A percentile compares a stretch with the other conserved stretches of the same genome.
These are phyloP conservation scores for Penicillium sp. DNA, from an alignment of 2,329 filamentous ascomycete species.

Conservation along the genomic window DNA sequence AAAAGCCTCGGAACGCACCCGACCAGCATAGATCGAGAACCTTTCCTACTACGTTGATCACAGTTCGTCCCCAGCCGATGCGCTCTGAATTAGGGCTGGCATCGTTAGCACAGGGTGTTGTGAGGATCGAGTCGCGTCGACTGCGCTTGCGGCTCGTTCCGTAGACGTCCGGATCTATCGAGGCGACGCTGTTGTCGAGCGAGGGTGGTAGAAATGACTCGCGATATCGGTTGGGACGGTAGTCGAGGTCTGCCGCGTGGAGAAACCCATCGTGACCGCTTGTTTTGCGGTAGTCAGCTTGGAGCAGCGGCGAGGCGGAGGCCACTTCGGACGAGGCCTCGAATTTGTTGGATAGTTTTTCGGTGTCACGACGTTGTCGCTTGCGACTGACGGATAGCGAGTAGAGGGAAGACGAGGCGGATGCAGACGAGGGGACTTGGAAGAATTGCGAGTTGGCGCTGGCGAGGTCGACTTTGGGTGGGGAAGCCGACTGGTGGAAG, in stretches of 20 bases:
- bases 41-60: conserved; percentile 57
- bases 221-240: conserved; percentile 46
- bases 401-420: conserved; percentile 41
- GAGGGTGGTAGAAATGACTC: conserved; percentile 29
- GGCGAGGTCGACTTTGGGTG: conserved; percentile 42
- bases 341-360: conserved; percentile 24
- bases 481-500: conserved; percentile 38
- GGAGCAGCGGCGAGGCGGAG: conserved; percentile 42
- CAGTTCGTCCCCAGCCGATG: conserved; percentile 43
- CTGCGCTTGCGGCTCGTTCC: conserved; percentile 35
- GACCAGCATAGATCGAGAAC: conserved; percentile 81
- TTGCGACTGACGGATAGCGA: conserved; percentile 39
- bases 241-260: conserved; percentile 39
- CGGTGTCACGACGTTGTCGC: conserved; percentile 32
- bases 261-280: conserved; percentile 29
- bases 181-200: conserved; percentile 32
- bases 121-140: conserved; percentile 32
- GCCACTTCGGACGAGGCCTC: conserved; percentile 27
- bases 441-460: conserved; percentile 41
- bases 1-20: conserved; percentile 75
- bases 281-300: conserved; percentile 41
- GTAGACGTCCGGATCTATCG: conserved; percentile 20
- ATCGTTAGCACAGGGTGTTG: conserved; percentile 23
- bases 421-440: conserved; percentile 37
- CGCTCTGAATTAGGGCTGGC: conserved; percentile 16